phyloP scores from a whole-genome alignment of 164 flowering plant species.

The Nymphaea colorata region DNA sequence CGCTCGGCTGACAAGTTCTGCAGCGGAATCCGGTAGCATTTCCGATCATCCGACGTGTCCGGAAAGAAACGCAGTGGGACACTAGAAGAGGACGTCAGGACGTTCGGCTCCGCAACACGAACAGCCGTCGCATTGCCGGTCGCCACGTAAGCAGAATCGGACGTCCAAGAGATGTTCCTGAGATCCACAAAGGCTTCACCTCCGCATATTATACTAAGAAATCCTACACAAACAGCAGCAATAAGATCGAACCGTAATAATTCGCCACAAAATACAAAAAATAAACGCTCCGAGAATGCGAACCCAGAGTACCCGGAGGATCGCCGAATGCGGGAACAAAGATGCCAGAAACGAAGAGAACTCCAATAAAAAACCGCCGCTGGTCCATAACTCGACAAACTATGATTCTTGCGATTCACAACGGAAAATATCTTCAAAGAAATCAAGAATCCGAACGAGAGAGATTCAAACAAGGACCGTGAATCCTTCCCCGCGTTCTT shows the following conservation, averaged over 20 bases:
- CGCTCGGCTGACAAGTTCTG: constrained; percentile 28
- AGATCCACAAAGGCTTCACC: constrained; percentile 38
- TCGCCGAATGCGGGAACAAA: background rate
- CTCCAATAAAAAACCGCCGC: background rate
- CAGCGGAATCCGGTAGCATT: constrained; percentile 51
- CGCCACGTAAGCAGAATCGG: constrained; percentile 37
- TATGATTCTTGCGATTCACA: background rate
- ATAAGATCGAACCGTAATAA: background rate
- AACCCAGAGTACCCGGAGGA: background rate
- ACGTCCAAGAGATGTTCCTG: constrained; percentile 50
- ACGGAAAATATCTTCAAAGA: background rate
- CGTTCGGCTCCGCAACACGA: constrained; percentile 14
- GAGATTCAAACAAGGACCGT: background rate
- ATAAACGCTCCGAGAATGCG: no score
- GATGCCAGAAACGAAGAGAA: background rate
- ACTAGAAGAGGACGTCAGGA: constrained; percentile 23
- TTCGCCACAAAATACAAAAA: background rate
- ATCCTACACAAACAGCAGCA: constrained; percentile 28
- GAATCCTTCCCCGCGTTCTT: no score
- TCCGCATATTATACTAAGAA: constrained; percentile 74
- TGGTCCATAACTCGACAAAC: background rate
- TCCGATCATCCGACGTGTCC: constrained; percentile 22
- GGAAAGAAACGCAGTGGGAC: constrained; percentile 58
- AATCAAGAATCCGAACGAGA: background rate
- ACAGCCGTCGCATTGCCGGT: constrained; percentile 30